Percentiles rank a stretch among this genome's conserved stretches.
Conservation (phyloP, 108 stramenopile species). For the Pinguiococcus pyrenoidosus region DNA sequence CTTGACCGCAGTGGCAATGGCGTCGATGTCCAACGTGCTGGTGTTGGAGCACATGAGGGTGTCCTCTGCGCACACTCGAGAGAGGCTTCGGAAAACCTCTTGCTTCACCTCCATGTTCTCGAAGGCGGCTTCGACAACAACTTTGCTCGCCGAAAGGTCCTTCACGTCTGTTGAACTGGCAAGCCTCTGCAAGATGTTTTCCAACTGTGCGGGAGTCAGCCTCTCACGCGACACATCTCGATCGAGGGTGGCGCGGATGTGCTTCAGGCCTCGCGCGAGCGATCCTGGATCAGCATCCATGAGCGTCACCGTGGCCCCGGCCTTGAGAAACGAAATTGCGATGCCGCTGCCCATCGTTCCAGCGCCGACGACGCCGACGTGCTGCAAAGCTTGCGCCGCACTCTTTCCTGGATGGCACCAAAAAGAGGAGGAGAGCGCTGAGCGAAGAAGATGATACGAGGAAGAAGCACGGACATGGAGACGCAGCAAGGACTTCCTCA, state of each 20-base stretch:
- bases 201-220: background rate
- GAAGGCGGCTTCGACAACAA: constrained; percentile 89
- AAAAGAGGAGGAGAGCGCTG: no score
- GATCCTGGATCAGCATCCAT: constrained; percentile 49
- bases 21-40: constrained; percentile 80
- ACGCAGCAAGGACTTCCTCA: no score
- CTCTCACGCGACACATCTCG: background rate
- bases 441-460: no score
- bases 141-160: constrained; percentile 40
- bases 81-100: constrained; percentile 65
- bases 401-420: no score
- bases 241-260: background rate
- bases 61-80: constrained; percentile 39
- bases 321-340: constrained; percentile 70
- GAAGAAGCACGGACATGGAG: no score
- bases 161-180: background rate
- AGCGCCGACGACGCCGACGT: constrained; percentile 74
- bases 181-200: background rate
- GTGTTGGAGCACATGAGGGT: constrained; percentile 61
- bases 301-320: constrained; percentile 64
- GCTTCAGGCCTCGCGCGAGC: background rate
- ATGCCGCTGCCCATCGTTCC: constrained; percentile 96
- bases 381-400: no score
- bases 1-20: constrained; percentile 52
- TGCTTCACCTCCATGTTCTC: constrained; percentile 83